Conservation (phyloP, 495 filamentous ascomycete species). For the Apiosordaria backusii region DNA sequence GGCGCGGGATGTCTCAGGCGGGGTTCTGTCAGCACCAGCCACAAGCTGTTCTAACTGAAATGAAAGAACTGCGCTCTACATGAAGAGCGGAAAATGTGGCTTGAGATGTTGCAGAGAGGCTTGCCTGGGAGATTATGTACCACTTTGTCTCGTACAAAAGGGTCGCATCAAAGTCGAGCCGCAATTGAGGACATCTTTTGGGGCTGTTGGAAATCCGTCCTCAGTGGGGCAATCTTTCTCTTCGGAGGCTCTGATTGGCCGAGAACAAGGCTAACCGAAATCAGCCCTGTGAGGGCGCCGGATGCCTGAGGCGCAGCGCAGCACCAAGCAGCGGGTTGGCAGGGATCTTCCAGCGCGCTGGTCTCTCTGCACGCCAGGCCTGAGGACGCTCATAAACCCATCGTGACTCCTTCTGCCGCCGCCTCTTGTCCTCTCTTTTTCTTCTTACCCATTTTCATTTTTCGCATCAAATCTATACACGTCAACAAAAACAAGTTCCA, state of each 20-base stretch:
- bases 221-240: slow-evolving; percentile 1
- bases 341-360: neutral
- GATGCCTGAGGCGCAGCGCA: neutral
- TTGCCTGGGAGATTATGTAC: neutral
- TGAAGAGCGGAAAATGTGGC: neutral
- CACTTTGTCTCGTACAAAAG: neutral
- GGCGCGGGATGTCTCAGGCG: too few relatives aligned
- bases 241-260: neutral
- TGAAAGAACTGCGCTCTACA: neutral
- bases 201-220: neutral
- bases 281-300: slow-evolving; percentile 7
- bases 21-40: neutral
- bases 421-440: slow-evolving; percentile 1
- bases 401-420: neutral
- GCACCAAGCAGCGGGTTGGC: neutral
- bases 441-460: neutral
- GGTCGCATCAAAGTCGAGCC: neutral
- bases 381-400: slow-evolving; percentile 7
- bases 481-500: neutral
- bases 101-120: neutral
- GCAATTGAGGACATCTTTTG: slow-evolving; percentile 16
- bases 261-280: neutral
- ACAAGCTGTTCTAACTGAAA: neutral
- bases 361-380: neutral
- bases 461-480: neutral